Base-by-base conservation (phyloP, 148 eudicot genomes). In the Heliosperma pusillum region DNA sequence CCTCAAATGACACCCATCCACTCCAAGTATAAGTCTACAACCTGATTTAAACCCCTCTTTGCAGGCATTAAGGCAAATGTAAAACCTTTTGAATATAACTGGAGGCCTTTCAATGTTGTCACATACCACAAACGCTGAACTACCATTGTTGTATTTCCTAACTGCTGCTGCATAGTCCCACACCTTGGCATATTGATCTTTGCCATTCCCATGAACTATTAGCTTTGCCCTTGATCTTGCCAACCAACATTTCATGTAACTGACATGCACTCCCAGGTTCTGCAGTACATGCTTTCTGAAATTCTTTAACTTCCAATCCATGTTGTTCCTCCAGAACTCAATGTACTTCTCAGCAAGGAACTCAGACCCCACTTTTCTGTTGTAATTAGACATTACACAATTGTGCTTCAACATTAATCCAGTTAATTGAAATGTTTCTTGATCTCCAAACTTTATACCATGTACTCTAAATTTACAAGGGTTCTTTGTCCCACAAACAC, bases 1-100 rank as follows among this genome's bases (percentile, higher is more conserved):
- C 13, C 16, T 62, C 15, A 62, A 21, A 25, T 62, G 66, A 12
- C 66, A 62, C 66, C 66, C 66, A 62, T 62, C 66, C 15, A 62
- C 15, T 4, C 66, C 66, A 5, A 62, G 13, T 22, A 20, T 22
- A 25, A 13, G 66, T 10, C 27, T 62, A 62, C 30, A 62, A 0
- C 66, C 66, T 21, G 2, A 12, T 13, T 0, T 22, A 6, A 62
- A 62, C 3, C 66, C 66, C 2, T 62, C 65, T 25, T 20, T n/a
- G 2, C 24, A 9, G 10, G 65, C 27, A 5, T 61, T 61, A 1
- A 61, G 25, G 15, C 29, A 62, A 6, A 25, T 25, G 4, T 21
- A 62, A 21, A 62, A 19, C 9, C 66, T 62, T 33, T 25, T 11
- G 66, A 62, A 62, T 8, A 62, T 22, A 2, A 36, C 36, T 22